These are phyloP conservation scores for Metschnikowia noctiluminum DNA, from an alignment of 805 yeast species.

Conservation along the genomic window DNA sequence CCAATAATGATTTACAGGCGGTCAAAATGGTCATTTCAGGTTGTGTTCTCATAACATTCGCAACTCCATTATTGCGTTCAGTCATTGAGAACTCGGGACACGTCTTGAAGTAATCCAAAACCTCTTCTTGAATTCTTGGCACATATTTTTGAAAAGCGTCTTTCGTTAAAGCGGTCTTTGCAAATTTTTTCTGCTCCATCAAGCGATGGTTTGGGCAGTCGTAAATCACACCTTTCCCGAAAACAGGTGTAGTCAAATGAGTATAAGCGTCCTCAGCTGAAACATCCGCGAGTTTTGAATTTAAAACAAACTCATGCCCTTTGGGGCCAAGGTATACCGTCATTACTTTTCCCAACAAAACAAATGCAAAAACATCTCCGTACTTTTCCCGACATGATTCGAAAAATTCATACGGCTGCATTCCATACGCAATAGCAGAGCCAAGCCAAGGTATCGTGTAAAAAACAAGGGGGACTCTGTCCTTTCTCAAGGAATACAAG, in stretches of 20 bases:
- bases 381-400: conserved; percentile 71
- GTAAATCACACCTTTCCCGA: conserved; percentile 95
- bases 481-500: conserved; percentile 65
- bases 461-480: conserved; percentile 86
- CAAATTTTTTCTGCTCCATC: conserved; percentile 98
- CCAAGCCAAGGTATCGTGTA: conserved; percentile 97
- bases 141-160: conserved; percentile 84
- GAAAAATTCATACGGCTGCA: conserved; percentile 90
- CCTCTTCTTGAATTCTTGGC: conserved; percentile 82
- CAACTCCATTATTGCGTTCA: conserved; percentile 42
- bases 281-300: conserved; percentile 84
- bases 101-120: conserved; percentile 56
- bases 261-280: conserved; percentile 95
- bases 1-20: conserved; percentile 87
- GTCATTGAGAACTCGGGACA: conserved; percentile 47
- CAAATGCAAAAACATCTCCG: conserved; percentile 92
- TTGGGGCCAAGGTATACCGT: conserved; percentile 95
- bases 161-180: conserved; percentile 80
- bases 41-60: conserved; percentile 75
- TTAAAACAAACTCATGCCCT: conserved; percentile 95
- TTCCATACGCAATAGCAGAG: conserved; percentile 83
- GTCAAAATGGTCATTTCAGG: conserved; percentile 96
- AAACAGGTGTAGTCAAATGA: conserved; percentile 98
- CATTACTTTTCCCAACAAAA: conserved; percentile 86
- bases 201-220: conserved; percentile 92